Evolutionary conservation across 768 basidiomycete species (phyloP), one percentile per base, ranked within the genome.

Genomic region (Termitomyces sp.): DNA sequence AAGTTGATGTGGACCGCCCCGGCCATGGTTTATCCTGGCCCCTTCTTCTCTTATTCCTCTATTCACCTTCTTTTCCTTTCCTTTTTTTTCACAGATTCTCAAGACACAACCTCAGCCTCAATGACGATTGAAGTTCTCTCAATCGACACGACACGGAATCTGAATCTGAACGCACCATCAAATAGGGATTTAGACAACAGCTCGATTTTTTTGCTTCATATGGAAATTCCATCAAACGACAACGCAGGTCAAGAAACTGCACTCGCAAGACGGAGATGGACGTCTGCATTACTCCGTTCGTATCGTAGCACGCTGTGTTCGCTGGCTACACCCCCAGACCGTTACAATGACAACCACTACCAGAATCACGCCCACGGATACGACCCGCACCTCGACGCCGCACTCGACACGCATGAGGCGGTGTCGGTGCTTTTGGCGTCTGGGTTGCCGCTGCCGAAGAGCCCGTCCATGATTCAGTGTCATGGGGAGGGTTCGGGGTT

Each of bases 371-470:
- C n/a, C n/a, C n/a, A n/a, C n/a, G 29, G 9, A 29, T 29, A 29
- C 29, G 56, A 64, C 46, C 56, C 59, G 48, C 51, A 64, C 51
- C 48, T 56, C 50, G 69, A 69, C 45, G 50, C 56, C 45, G 64
- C 50, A 45, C 66, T 68, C 18, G 71, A 73, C 52, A 71, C 66
- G 5, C 66, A 66, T 32, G 61, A 66, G 35, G 68, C 71, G 31
- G 66, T 78, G 15, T 64, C 69, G 12, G 72, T 72, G 25, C 60
- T 78, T 27, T 61, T 77, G 39, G 65, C 68, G 12, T 74, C 74
- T 56, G 79, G 78, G 15, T 59, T 79, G 38, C 87, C 88, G 3
- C 60, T 89, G 3, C 88, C 88, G 12, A 88, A 84, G 67, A 88
- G 88, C 60, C 89, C 89, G 11, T 90, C 88, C 0, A 72, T 82